Conservation (phyloP, 352 stramenopile genomes). For the Phytophthora constricta region DNA sequence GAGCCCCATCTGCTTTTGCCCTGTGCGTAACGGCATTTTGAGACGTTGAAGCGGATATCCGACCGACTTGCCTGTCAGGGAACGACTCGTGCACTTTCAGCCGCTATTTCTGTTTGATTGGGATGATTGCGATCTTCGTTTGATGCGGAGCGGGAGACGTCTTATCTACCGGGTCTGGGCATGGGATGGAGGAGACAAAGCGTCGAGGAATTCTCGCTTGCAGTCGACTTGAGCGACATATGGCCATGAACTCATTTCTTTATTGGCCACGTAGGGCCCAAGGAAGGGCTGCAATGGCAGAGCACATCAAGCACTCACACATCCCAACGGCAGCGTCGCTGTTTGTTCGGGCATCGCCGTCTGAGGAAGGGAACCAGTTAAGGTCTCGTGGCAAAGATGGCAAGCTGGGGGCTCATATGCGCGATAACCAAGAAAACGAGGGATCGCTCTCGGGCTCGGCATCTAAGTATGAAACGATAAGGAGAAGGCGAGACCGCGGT, state of each 20-base stretch:
- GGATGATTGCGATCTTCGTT: not conserved
- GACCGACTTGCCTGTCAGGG: too few relatives aligned
- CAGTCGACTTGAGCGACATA: too few relatives aligned
- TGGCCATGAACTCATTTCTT: not conserved
- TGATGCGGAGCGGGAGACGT: not conserved
- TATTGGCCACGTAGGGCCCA: not conserved
- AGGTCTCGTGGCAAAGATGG: constrained; percentile 3
- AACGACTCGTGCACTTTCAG: too few relatives aligned
- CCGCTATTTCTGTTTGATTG: not conserved
- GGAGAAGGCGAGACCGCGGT: too few relatives aligned
- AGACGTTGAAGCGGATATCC: too few relatives aligned
- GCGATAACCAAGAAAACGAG: constrained; percentile 31
- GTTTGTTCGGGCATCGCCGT: not conserved
- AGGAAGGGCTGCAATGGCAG: constrained; percentile 8
- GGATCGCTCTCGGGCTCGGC: not conserved
- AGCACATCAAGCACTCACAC: constrained; percentile 1
- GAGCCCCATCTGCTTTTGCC: not conserved
- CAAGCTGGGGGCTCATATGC: not conserved
- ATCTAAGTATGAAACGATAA: too few relatives aligned
- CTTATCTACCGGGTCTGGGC: not conserved
- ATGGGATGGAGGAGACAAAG: too few relatives aligned
- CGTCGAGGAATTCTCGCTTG: not conserved
- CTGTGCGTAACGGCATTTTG: not conserved
- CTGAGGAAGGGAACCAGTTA: constrained; percentile 2
- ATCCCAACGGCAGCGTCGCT: constrained; percentile 3